Evolutionary conservation across 2,329 filamentous ascomycete species (phyloP).

Genomic region (Pezicula radicicola): DNA sequence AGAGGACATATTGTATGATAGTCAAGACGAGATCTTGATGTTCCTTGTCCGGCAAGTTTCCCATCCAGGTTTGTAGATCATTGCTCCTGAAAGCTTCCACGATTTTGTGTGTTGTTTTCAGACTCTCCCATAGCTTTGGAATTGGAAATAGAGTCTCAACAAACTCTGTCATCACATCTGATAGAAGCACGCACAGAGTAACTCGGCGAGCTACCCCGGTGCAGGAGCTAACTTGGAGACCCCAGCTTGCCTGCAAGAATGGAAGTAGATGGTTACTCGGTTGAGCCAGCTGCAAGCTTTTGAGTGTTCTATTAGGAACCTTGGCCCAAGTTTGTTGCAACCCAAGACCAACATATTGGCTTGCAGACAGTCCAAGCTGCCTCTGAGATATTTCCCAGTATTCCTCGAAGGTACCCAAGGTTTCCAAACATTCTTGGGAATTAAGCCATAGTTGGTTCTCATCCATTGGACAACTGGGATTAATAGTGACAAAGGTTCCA

Average conservation of each 20-base stretch:
- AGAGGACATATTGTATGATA: background rate
- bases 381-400: conserved; percentile 4
- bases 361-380: conserved; percentile 1
- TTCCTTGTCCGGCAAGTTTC: background rate
- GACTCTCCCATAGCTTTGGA: background rate
- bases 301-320: background rate
- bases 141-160: background rate
- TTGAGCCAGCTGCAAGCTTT: background rate
- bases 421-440: background rate
- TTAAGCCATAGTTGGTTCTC: background rate
- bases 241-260: conserved; percentile 10
- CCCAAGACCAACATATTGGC: conserved; percentile 1
- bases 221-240: conserved; percentile 21
- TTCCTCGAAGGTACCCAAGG: background rate
- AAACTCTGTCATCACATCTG: conserved; percentile 11
- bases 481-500: background rate
- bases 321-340: conserved; percentile 8
- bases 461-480: background rate
- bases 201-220: conserved; percentile 19
- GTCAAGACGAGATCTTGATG: background rate
- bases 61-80: conserved; percentile 1
- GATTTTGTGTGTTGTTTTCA: background rate
- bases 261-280: conserved; percentile 4
- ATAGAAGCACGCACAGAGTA: conserved; percentile 11
- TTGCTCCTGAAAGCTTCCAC: background rate